Evolutionary conservation across 2,329 filamentous ascomycete species (phyloP).

Genomic region (Fusarium sp.): DNA sequence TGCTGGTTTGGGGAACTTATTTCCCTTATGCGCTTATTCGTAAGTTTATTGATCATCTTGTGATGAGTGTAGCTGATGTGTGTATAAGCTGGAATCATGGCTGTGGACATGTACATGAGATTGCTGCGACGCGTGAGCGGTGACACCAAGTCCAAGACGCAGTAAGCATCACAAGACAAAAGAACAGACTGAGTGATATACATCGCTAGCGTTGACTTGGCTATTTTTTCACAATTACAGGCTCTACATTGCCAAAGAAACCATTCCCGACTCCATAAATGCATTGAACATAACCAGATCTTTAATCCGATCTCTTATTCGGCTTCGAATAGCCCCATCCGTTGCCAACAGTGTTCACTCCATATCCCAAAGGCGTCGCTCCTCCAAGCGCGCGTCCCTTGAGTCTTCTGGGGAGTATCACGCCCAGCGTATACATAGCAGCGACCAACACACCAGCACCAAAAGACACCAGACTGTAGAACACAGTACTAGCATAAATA

Average conservation of each 20-base stretch:
- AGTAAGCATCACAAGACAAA: slow-evolving; percentile 20
- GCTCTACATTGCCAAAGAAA: slow-evolving; percentile 26
- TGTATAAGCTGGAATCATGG: slow-evolving; percentile 61
- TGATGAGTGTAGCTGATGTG: slow-evolving; percentile 5
- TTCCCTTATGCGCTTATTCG: slow-evolving; percentile 65
- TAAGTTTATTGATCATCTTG: slow-evolving; percentile 52
- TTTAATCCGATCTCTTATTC: slow-evolving; percentile 64
- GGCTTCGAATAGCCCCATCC: slow-evolving; percentile 65
- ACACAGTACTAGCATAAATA: slow-evolving; percentile 72
- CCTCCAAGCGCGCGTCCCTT: slow-evolving; percentile 65
- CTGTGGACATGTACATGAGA: slow-evolving; percentile 67
- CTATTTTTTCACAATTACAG: slow-evolving; percentile 33
- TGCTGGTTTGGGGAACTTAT: slow-evolving; percentile 63
- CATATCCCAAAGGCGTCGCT: slow-evolving; percentile 69
- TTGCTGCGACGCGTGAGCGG: slow-evolving; percentile 59
- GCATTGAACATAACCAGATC: slow-evolving; percentile 18
- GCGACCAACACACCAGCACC: slow-evolving; percentile 66
- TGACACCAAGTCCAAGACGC: slow-evolving; percentile 55
- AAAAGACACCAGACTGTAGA: slow-evolving; percentile 71
- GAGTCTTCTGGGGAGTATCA: slow-evolving; percentile 67
- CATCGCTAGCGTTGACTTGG: slow-evolving; percentile 14
- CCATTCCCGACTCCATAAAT: slow-evolving; percentile 43
- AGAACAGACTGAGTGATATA: slow-evolving; percentile 20
- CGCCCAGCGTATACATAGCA: slow-evolving; percentile 71
- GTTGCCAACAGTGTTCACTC: slow-evolving; percentile 65